These are phyloP conservation scores for Naganishia kalamii DNA, from an alignment of 768 basidiomycete genomes.

Conservation along the genomic window DNA sequence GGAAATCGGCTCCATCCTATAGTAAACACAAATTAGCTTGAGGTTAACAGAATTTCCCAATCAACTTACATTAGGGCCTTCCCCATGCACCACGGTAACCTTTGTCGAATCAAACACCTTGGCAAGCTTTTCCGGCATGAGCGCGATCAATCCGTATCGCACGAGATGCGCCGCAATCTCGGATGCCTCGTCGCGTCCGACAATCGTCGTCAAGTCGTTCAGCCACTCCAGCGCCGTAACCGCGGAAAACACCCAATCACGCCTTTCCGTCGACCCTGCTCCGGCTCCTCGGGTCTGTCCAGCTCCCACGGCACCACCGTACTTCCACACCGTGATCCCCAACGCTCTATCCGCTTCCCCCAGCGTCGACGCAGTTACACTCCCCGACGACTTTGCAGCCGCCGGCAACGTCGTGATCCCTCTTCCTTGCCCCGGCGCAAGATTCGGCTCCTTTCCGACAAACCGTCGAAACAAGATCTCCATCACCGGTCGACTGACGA, in stretches of 20 bases:
- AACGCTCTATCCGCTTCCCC: slow-evolving; percentile 12
- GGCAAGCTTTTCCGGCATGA: slow-evolving; percentile 53
- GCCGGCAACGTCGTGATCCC: slow-evolving; percentile 48
- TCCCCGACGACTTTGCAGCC: background rate
- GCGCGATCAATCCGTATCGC: slow-evolving; percentile 77
- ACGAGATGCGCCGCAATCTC: slow-evolving; percentile 98
- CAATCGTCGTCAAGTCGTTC: slow-evolving; percentile 91
- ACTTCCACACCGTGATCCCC: slow-evolving; percentile 10
- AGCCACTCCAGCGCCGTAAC: slow-evolving; percentile 91
- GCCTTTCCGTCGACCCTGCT: background rate
- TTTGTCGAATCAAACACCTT: slow-evolving; percentile 38
- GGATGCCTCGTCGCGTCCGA: slow-evolving; percentile 89
- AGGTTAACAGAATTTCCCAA: slow-evolving; percentile 26
- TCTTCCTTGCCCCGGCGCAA: slow-evolving; percentile 56
- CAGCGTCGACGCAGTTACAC: background rate
- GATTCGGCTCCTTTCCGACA: slow-evolving; percentile 78
- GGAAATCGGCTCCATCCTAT: slow-evolving; percentile 90
- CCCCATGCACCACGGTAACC: slow-evolving; percentile 35
- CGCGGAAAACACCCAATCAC: slow-evolving; percentile 66
- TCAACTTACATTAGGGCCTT: slow-evolving; percentile 27
- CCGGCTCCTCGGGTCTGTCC: slow-evolving; percentile 27
- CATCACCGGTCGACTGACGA: slow-evolving; percentile 86
- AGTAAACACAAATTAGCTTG: background rate
- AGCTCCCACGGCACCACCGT: slow-evolving; percentile 43
- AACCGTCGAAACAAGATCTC: slow-evolving; percentile 95